Conservation (phyloP, 805 yeast genomes). For the Monosporozyma siamensis region DNA sequence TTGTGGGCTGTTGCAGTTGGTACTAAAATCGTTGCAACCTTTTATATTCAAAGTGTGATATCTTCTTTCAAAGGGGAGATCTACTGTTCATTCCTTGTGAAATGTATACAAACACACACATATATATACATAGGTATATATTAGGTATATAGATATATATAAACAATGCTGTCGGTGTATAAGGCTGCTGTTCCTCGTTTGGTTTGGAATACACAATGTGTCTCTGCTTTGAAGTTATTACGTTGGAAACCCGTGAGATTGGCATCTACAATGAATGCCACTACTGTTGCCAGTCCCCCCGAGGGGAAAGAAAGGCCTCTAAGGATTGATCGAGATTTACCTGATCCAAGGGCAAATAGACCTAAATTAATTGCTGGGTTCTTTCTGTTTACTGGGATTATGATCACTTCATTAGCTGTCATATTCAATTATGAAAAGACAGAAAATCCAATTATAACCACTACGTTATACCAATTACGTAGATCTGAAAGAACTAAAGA, state of each 20-base stretch:
- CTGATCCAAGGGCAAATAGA: conserved; percentile 60
- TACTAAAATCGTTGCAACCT: too few species aligned
- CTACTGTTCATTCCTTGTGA: too few species aligned
- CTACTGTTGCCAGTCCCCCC: too few species aligned
- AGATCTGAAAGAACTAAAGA: conserved; percentile 58
- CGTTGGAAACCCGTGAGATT: too few species aligned
- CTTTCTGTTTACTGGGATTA: conserved; percentile 41
- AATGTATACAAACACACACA: too few species aligned
- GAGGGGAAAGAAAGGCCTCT: conserved; percentile 33
- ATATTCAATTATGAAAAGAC: conserved; percentile 92
- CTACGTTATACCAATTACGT: conserved; percentile 77
- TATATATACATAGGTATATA: too few species aligned
- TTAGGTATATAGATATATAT: too few species aligned
- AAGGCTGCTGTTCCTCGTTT: too few species aligned
- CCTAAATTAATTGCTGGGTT: conserved; percentile 47
- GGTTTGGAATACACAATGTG: background rate
- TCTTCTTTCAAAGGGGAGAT: too few species aligned
- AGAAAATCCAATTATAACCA: conserved; percentile 78
- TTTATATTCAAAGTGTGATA: too few species aligned
- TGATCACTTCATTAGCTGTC: conserved; percentile 47
- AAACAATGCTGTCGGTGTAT: too few species aligned
- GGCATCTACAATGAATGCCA: background rate
- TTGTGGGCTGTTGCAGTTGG: too few species aligned
- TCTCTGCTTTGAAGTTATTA: background rate
- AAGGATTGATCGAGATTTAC: conserved; percentile 70